Conservation (phyloP, 495 filamentous ascomycete genomes). For the Daldinia bambusicola region DNA sequence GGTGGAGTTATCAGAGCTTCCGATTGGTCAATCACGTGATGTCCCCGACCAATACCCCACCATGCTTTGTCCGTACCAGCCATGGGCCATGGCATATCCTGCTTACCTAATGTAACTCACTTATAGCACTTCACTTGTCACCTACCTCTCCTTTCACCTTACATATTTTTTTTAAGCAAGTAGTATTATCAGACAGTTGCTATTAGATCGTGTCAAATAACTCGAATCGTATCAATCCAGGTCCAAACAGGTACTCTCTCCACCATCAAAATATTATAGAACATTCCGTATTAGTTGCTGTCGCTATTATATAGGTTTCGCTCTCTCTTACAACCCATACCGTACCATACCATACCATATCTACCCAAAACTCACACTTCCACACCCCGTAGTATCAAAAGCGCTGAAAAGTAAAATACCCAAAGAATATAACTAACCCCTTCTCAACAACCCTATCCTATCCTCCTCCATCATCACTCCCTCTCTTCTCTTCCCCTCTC, state of each 20-base stretch:
- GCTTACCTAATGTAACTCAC: too few species aligned
- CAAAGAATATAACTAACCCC: background rate
- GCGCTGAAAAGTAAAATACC: conserved; percentile 3
- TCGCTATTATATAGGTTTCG: conserved; percentile 1
- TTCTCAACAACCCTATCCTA: background rate
- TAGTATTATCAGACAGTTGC: background rate
- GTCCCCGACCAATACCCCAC: too few species aligned
- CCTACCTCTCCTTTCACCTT: too few species aligned
- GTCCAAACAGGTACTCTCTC: background rate
- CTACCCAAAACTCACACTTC: background rate
- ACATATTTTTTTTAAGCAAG: too few species aligned
- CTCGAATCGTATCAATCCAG: background rate
- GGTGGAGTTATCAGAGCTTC: conserved; percentile 18
- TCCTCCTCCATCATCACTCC: too few species aligned
- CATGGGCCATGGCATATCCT: background rate
- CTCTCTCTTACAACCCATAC: conserved; percentile 7
- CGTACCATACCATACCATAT: background rate
- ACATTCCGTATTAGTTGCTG: background rate
- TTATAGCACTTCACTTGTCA: too few species aligned
- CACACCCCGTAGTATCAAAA: background rate
- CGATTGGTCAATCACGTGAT: conserved; percentile 13
- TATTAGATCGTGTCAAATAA: background rate
- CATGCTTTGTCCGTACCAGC: too few species aligned
- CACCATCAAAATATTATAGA: background rate
- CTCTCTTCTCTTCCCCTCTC: background rate